Evolutionary conservation across 495 filamentous ascomycete species (phyloP).

Genomic region (Penicillium longicatenatum): DNA sequence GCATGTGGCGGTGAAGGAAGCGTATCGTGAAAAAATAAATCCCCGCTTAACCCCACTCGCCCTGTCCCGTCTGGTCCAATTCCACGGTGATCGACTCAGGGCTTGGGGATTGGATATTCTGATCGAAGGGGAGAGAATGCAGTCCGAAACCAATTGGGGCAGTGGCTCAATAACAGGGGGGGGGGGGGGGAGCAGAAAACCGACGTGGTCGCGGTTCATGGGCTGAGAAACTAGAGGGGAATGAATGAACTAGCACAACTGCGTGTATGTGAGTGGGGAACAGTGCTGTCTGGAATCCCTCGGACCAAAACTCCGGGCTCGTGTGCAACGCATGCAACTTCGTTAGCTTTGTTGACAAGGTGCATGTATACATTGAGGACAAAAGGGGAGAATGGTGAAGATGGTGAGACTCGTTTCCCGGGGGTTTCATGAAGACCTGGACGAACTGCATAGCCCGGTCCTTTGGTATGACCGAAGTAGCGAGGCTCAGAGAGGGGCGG

Average conservation of each 20-base stretch:
- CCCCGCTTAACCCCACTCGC: constrained; percentile 45
- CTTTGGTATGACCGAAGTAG: constrained; percentile 1
- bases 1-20: constrained; percentile 48
- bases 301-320: constrained; percentile 17
- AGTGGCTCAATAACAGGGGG: not conserved
- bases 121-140: not conserved
- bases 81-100: constrained; percentile 1
- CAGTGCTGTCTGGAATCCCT: constrained; percentile 10
- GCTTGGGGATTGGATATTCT: not conserved
- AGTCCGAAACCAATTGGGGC: not conserved
- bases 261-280: constrained; percentile 5
- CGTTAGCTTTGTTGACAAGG: constrained; percentile 8
- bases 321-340: constrained; percentile 27
- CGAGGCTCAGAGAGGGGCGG: constrained; percentile 23
- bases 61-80: not conserved
- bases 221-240: constrained; percentile 8
- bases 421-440: not conserved
- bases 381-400: not conserved
- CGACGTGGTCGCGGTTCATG: constrained; percentile 9
- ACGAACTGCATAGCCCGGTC: not conserved
- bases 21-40: constrained; percentile 24
- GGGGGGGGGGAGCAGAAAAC: not conserved
- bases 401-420: not conserved
- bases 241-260: not conserved
- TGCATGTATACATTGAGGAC: constrained; percentile 9